phyloP scores from a whole-genome alignment of 257 asterid genomes.

The Osmanthus fragrans region DNA sequence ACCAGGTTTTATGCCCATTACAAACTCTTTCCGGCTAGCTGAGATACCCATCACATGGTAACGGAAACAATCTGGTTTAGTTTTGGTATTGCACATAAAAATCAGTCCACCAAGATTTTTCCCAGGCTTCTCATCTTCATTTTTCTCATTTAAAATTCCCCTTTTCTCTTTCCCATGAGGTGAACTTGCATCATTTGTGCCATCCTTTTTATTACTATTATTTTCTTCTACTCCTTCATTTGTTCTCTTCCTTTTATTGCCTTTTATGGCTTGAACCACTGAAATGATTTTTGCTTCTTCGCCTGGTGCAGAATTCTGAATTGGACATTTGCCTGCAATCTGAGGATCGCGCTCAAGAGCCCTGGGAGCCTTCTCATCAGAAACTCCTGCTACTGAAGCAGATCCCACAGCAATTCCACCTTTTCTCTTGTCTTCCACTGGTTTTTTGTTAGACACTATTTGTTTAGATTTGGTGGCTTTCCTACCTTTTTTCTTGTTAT shows the following conservation, averaged over 20 bases:
- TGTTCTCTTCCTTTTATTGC: constrained; percentile 41
- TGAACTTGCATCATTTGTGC: constrained; percentile 19
- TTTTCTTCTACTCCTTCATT: constrained; percentile 33
- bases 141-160: constrained; percentile 25
- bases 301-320: constrained; percentile 34
- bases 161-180: constrained; percentile 30
- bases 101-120: constrained; percentile 73
- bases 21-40: constrained; percentile 55
- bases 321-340: constrained; percentile 32
- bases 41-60: constrained; percentile 85
- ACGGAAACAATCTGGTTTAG: constrained; percentile 87
- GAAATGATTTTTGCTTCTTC: constrained; percentile 37
- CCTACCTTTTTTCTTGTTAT: constrained; percentile 27
- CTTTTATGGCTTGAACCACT: constrained; percentile 22
- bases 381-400: constrained; percentile 22
- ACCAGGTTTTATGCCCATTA: constrained; percentile 74
- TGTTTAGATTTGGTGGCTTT: neutral
- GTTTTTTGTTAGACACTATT: constrained; percentile 23
- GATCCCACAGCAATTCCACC: constrained; percentile 27
- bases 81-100: constrained; percentile 87
- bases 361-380: constrained; percentile 45
- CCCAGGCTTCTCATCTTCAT: constrained; percentile 31
- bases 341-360: constrained; percentile 43
- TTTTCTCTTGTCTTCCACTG: constrained; percentile 29
- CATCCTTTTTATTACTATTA: constrained; percentile 15